Evolutionary conservation across 2,329 filamentous ascomycete genomes (phyloP).

Genomic region (Fusarium praegraminearum): DNA sequence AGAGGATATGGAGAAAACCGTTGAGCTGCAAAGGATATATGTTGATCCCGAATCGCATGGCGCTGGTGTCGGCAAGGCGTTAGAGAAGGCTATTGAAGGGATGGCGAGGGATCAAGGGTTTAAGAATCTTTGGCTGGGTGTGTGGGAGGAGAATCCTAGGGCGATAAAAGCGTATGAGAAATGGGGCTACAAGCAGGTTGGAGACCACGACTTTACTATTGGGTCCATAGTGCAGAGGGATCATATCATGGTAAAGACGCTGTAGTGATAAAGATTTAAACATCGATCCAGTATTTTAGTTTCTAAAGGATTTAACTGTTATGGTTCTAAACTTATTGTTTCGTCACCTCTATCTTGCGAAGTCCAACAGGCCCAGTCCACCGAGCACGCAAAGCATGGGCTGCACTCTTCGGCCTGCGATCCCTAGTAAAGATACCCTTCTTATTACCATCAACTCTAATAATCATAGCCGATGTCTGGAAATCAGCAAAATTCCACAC

Average conservation of each 20-base stretch:
- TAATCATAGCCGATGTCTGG: background rate
- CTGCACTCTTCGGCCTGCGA: background rate
- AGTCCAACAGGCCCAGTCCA: background rate
- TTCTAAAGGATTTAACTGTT: too few species aligned
- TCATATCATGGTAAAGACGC: slow-evolving; percentile 54
- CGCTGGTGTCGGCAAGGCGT: slow-evolving; percentile 53
- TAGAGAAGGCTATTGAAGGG: slow-evolving; percentile 49
- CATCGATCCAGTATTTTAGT: too few species aligned
- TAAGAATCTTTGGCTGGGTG: slow-evolving; percentile 59
- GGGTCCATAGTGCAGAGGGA: slow-evolving; percentile 58
- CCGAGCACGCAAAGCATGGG: background rate
- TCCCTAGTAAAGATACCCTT: background rate
- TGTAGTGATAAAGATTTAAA: background rate
- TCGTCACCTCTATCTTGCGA: background rate
- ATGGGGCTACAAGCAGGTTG: slow-evolving; percentile 56
- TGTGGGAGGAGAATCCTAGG: slow-evolving; percentile 60
- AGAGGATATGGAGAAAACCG: slow-evolving; percentile 41
- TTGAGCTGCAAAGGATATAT: slow-evolving; percentile 61
- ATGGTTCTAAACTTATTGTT: too few species aligned
- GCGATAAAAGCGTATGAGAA: slow-evolving; percentile 56
- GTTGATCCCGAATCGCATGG: slow-evolving; percentile 54
- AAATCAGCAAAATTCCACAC: background rate
- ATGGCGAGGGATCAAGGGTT: slow-evolving; percentile 55
- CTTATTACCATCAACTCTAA: background rate
- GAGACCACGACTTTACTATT: slow-evolving; percentile 57